Base-by-base conservation (phyloP, 345 rosid genomes). In the Eucalyptus urophylla region DNA sequence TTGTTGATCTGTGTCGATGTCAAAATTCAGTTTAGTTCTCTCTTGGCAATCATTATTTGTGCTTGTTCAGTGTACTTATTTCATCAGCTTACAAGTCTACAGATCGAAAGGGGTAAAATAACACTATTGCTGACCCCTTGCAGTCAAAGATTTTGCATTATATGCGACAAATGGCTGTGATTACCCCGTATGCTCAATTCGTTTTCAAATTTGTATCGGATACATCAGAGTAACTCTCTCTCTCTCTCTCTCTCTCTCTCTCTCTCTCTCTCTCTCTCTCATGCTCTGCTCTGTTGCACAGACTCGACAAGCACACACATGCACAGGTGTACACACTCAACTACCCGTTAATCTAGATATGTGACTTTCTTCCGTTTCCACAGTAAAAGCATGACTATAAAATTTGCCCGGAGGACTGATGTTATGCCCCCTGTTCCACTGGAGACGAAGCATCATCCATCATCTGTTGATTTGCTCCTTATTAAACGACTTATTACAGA, bases 151-250 rank as follows among this genome's bases (percentile, higher is more conserved):
- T 97, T 93, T 94, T 97, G 95, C 99, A 97, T 92, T 97, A 95
- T 91, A 96, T 97, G 98, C 94, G 99, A 90, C 99, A 97, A 91
- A 97, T 97, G 99, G 99, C 99, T 90, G 98, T 97, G 89, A 97
- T 97, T 92, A 97, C 99, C 54, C 99, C 99, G 7, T 97, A 97
- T 89, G 96, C 99, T 29, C 98, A 97, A 88, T 97, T 97, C 92
- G 90, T 95, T 37, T 97, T 97, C 92, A 95, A 90, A 94, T 97
- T 95, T 92, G 89, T 97, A 90, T 92, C 99, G 19, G 98, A 97
- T 83, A 69, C 95, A 86, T 88, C 97, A 10, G 99, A 97, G 99
- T 97, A 95, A 93, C 43, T 88, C 91, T 91, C 93, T 88, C 87
- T 90, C 92, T 93, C 90, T 86, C 91, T 90, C 76, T 90, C 87